Conservation (phyloP, 1,284 basidiomycete genomes). For the Puccinia horiana region DNA sequence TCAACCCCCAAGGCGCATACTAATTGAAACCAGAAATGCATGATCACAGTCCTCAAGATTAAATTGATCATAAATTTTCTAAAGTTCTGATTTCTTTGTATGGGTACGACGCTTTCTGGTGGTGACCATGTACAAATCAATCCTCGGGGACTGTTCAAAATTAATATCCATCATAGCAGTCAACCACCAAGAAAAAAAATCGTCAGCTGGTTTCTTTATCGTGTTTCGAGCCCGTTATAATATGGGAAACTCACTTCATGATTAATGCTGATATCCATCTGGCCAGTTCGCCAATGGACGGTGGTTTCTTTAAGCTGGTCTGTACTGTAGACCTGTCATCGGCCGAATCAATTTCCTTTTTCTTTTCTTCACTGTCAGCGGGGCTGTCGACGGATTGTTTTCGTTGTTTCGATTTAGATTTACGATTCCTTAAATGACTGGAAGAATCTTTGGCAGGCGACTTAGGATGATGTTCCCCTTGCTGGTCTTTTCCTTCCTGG, state of each 20-base stretch:
- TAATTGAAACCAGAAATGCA: slow-evolving; percentile 34
- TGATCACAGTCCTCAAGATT: slow-evolving; percentile 1
- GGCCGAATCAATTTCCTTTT: background rate
- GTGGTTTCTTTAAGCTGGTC: background rate
- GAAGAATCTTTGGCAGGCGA: background rate
- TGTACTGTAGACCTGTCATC: background rate
- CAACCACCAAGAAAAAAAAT: background rate
- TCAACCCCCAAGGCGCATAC: slow-evolving; percentile 26
- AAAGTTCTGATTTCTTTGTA: background rate
- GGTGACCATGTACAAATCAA: slow-evolving; percentile 38
- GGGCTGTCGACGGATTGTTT: background rate
- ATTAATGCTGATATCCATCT: slow-evolving; percentile 40
- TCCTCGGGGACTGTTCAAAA: slow-evolving; percentile 39
- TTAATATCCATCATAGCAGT: background rate
- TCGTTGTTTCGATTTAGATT: slow-evolving; percentile 13
- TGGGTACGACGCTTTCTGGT: slow-evolving; percentile 27
- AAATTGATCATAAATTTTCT: slow-evolving; percentile 15
- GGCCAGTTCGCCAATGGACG: slow-evolving; percentile 34
- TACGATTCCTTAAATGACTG: slow-evolving; percentile 17
- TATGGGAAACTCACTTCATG: slow-evolving; percentile 29
- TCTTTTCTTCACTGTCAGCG: background rate
- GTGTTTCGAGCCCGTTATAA: background rate
- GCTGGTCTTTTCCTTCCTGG: background rate
- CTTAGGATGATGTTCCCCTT: background rate
- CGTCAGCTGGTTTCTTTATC: background rate